These are phyloP conservation scores for Carallia brachiata DNA, from an alignment of 345 rosid species.

Conservation along the genomic window DNA sequence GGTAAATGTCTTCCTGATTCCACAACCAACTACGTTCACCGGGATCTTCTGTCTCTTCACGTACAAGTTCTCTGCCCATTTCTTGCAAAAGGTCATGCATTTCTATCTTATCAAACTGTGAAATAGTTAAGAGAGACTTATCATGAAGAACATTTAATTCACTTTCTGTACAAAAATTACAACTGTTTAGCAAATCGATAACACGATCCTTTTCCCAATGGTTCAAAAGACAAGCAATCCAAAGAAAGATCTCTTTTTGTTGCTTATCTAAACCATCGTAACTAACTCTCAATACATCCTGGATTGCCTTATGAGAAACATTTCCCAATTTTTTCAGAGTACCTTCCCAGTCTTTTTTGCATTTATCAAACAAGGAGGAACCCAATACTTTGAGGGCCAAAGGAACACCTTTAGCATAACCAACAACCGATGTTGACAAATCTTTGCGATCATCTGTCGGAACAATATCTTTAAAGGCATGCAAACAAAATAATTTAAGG, in stretches of 20 bases:
- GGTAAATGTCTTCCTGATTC: not conserved
- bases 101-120: not conserved
- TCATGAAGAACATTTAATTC: not conserved
- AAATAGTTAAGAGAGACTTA: slow-evolving; percentile 3
- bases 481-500: not conserved
- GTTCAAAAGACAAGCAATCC: slow-evolving; percentile 8
- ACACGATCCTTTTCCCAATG: not conserved
- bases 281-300: not conserved
- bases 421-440: not conserved
- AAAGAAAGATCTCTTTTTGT: not conserved
- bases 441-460: not conserved
- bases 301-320: not conserved
- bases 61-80: slow-evolving; percentile 4
- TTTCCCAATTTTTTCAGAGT: not conserved
- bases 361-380: not conserved
- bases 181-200: not conserved
- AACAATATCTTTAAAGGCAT: not conserved
- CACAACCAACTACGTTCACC: not conserved
- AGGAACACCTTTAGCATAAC: slow-evolving; percentile 4
- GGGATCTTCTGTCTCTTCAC: not conserved
- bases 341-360: not conserved
- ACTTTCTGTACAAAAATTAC: not conserved
- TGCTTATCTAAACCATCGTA: not conserved
- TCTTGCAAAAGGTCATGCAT: slow-evolving; percentile 8
- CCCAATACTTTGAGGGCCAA: slow-evolving; percentile 13